These are phyloP conservation scores for Neurospora pannonica DNA, from an alignment of 495 filamentous ascomycete species.

Conservation along the genomic window DNA sequence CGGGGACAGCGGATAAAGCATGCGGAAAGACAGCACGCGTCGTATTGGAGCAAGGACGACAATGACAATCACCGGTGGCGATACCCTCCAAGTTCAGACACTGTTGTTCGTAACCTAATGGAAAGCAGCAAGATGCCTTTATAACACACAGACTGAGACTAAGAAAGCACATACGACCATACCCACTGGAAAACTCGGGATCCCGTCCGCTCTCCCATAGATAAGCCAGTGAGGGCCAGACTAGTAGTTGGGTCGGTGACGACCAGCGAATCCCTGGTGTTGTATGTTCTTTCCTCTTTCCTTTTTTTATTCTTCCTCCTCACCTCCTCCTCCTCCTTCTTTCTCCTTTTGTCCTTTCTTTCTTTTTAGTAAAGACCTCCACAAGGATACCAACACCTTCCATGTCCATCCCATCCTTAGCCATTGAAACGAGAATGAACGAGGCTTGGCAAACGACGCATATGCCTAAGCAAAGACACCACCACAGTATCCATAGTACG, in stretches of 20 bases:
- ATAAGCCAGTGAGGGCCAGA: conserved; percentile 25
- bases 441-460: neutral
- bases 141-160: neutral
- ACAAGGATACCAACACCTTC: neutral
- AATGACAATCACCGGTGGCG: neutral
- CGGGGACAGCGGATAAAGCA: neutral
- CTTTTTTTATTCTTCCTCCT: neutral
- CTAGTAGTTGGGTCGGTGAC: conserved; percentile 43
- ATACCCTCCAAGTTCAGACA: neutral
- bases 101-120: neutral
- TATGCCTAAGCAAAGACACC: too few species aligned
- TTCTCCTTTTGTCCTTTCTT: neutral
- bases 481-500: neutral
- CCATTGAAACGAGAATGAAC: neutral
- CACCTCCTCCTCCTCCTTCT: neutral
- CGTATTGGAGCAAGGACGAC: neutral
- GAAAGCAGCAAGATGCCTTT: neutral
- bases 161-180: conserved; percentile 33
- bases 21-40: neutral
- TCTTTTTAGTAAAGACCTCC: neutral
- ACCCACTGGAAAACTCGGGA: conserved; percentile 34
- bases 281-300: conserved; percentile 11
- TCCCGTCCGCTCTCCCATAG: conserved; percentile 44
- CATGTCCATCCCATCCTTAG: neutral
- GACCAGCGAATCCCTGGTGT: conserved; percentile 24